Percentiles rank a stretch among this genome's conserved stretches.
Conservation (phyloP, 75 land plant species). For the Isoetes taiwanensis region DNA sequence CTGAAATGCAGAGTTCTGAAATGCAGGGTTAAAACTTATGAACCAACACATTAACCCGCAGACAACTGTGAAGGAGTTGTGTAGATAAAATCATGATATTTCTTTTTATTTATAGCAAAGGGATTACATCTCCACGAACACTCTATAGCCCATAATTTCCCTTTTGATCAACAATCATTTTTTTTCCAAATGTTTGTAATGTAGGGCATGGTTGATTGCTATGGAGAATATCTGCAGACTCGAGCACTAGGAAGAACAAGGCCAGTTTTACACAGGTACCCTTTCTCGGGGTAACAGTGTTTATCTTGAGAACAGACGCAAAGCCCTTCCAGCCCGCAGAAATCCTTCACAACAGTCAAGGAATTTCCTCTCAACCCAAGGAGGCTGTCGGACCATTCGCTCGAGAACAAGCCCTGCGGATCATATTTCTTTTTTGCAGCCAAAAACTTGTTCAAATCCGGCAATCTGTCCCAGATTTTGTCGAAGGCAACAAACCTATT, state of each 20-base stretch:
- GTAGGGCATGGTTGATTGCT: no score
- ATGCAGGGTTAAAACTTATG: no score
- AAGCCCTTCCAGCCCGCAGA: constrained; percentile 64
- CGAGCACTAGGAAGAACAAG: constrained; percentile 40
- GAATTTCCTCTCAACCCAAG: constrained; percentile 5
- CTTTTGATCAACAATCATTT: no score
- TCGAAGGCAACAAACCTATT: constrained; percentile 19
- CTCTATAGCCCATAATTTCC: no score
- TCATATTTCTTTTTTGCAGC: constrained; percentile 8
- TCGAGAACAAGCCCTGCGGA: constrained; percentile 17
- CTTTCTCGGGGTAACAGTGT: constrained; percentile 36
- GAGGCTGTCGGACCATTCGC: constrained; percentile 25
- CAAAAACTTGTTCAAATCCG: constrained; percentile 1
- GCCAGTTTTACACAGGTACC: constrained; percentile 43
- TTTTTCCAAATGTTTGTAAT: no score
- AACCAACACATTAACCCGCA: no score
- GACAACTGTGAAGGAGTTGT: no score
- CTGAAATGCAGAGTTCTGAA: no score
- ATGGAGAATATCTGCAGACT: constrained; percentile 47
- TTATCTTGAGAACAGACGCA: constrained; percentile 58
- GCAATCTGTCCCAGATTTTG: neutral
- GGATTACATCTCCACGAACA: no score
- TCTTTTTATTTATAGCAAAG: no score
- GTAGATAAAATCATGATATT: no score
- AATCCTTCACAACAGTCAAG: constrained; percentile 12